Base-by-base conservation (phyloP, 2,329 filamentous ascomycete species). In the Epichloe brachyelytri region DNA sequence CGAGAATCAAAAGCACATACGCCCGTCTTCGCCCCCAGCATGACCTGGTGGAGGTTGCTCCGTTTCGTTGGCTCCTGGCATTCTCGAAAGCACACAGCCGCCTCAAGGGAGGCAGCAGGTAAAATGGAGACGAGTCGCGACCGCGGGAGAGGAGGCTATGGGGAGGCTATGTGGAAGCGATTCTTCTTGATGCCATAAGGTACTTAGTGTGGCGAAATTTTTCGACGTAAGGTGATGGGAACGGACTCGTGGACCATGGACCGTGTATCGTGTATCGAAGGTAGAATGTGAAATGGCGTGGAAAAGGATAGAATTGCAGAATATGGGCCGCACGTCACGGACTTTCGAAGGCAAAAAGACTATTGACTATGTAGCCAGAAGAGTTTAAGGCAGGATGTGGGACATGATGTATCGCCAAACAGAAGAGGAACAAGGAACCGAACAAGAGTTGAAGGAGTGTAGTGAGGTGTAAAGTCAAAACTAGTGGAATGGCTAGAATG, bases 1-100 rank as follows among this genome's bases (percentile, higher is more conserved):
- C 3, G 36, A n/a, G 8, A 19, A 37, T 5, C 17, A 20, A 12
- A 41, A 43, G 20, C n/a, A 69, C 68, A 49, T 61, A 71, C 68
- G 69, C 69, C 64, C 69, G 63, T 30, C 63, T 60, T 50, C 69
- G 58, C 64, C 58, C 14, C 43, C 38, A 33, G 55, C 51, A 47
- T 53, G 54, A 26, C 53, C 53, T 46, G 57, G 46, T 33, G 41
- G 50, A 43, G 53, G 55, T 17, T 57, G 55, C 46, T 57, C 56
- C 19, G 53, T 48, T 26, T 55, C 53, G 39, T 50, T 57, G 37
- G 50, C 45, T 39, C 60, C 60, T 11, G 57, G 38, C 60, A 62
- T 62, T 44, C 47, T 48, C 53, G 43, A 20, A 34, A 51, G 34
- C 41, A 51, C 55, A 54, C 54, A 56, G 55, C 55, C 50, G 54